phyloP scores from a whole-genome alignment of 208 protist species.

The Blechomonas ayalai region DNA sequence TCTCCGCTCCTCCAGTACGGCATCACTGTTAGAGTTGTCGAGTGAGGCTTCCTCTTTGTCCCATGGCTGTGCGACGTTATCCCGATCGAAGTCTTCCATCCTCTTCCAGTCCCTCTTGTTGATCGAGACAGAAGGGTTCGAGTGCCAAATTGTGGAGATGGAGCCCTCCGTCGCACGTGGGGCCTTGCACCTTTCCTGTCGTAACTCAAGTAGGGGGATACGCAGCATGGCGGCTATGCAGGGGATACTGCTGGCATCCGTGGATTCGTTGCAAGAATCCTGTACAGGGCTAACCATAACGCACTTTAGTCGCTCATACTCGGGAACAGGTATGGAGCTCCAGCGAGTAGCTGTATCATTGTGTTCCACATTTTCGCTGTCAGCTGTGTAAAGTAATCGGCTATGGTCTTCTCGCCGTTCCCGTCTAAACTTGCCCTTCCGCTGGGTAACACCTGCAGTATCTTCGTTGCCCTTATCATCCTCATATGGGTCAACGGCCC shows the following conservation, averaged over 20 bases:
- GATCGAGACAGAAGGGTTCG: constrained; percentile 5
- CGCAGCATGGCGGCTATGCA: no score
- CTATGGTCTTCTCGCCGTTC: constrained; percentile 1
- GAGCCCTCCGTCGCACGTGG: no score
- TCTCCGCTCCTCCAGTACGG: no score
- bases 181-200: no score
- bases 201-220: no score
- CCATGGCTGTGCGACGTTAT: constrained; percentile 6
- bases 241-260: no score
- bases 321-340: constrained; percentile 17
- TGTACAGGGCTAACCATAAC: constrained; percentile 15
- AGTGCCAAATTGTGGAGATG: constrained; percentile 1
- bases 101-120: constrained; percentile 45
- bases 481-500: not conserved
- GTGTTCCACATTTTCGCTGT: constrained; percentile 2
- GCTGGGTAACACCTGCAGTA: not conserved
- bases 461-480: not conserved
- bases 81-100: constrained; percentile 29
- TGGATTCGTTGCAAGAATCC: no score
- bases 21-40: not conserved
- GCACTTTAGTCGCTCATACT: constrained; percentile 28
- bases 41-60: not conserved
- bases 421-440: not conserved
- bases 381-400: constrained; percentile 4
- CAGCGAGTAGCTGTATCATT: constrained; percentile 6